Evolutionary conservation across 2,329 filamentous ascomycete genomes (phyloP).

Genomic region (Penicillium sp.): DNA sequence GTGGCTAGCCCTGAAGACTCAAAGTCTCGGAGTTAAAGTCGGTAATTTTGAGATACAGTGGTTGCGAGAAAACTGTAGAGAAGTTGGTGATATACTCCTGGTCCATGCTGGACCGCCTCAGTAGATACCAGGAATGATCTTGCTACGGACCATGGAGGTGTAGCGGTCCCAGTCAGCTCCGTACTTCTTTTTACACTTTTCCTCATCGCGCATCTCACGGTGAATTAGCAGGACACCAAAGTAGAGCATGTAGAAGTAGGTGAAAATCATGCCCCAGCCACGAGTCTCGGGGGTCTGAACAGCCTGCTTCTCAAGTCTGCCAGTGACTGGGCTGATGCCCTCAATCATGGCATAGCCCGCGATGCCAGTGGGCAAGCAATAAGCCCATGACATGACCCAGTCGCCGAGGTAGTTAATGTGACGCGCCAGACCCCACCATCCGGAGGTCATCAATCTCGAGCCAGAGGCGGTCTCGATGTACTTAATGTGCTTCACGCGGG

Average conservation of each 20-base stretch:
- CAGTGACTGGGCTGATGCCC: constrained; percentile 47
- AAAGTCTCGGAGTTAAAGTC: neutral
- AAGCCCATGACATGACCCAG: constrained; percentile 91
- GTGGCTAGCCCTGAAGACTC: neutral
- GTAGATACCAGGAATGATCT: constrained; percentile 84
- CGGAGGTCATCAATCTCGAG: constrained; percentile 75
- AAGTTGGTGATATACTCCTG: neutral
- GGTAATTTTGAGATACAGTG: neutral
- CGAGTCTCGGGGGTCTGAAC: constrained; percentile 70
- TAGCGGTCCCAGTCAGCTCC: constrained; percentile 90
- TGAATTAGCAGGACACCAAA: constrained; percentile 85
- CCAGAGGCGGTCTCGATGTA: constrained; percentile 83
- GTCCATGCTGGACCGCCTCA: constrained; percentile 36
- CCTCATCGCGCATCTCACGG: constrained; percentile 81
- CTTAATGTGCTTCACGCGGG: constrained; percentile 72
- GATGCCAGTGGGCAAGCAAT: constrained; percentile 79
- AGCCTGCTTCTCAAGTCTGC: constrained; percentile 67
- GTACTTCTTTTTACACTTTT: constrained; percentile 89
- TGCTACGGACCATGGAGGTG: constrained; percentile 74
- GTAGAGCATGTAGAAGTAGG: constrained; percentile 93
- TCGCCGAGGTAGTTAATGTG: constrained; percentile 97
- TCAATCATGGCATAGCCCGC: constrained; percentile 73
- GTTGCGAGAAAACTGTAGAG: neutral
- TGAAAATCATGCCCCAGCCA: constrained; percentile 83
- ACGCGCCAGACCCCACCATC: constrained; percentile 89